A percentile compares a stretch with the other conserved stretches of the same genome.
Conservation (phyloP, 2,329 filamentous ascomycete species). For the Ceratocystis huliohia region DNA sequence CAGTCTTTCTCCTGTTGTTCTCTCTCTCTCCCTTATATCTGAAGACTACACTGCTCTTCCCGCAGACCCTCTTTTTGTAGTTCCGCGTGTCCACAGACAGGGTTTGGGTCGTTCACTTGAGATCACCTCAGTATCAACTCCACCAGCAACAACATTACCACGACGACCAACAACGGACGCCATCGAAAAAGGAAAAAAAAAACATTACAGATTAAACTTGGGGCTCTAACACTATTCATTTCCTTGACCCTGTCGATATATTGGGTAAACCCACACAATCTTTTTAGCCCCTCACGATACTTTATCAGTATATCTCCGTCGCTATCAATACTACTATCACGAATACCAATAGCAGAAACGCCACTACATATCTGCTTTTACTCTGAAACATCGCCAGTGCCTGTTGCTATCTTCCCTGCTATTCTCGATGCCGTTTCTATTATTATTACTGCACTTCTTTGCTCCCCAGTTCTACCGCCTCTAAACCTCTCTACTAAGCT, state of each 20-base stretch:
- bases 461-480: not conserved
- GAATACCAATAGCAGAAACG: not conserved
- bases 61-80: not conserved
- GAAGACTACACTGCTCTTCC: not conserved
- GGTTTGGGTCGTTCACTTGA: too few species aligned
- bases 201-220: not conserved
- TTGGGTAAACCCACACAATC: not conserved
- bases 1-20: not conserved
- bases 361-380: not conserved
- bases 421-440: conserved; percentile 5
- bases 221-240: not conserved
- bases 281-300: not conserved
- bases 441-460: not conserved
- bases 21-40: not conserved
- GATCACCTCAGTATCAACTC: not conserved
- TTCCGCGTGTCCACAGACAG: not conserved
- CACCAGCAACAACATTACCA: not conserved
- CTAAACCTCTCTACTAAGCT: not conserved
- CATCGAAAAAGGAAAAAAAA: not conserved
- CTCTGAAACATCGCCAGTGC: not conserved
- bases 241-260: not conserved
- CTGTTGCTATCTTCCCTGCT: not conserved
- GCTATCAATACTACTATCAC: not conserved
- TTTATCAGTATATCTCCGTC: not conserved
- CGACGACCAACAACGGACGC: not conserved